Evolutionary conservation across 2,329 filamentous ascomycete genomes (phyloP), one percentile per base, ranked within the genome.

Genomic region (Sporothrix globosa): DNA sequence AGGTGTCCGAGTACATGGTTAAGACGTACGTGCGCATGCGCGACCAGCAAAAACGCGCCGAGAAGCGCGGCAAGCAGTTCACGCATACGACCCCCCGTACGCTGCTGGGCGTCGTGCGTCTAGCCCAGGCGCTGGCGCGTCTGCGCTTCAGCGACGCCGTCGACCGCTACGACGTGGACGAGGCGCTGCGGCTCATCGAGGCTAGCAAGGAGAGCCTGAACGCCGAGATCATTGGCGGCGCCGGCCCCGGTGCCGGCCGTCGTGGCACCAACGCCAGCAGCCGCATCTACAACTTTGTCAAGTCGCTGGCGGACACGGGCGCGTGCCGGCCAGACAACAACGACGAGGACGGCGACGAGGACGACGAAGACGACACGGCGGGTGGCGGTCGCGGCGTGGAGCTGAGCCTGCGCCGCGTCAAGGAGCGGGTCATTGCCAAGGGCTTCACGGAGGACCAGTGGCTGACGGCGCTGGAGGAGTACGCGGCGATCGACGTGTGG

Each of bases 381-480:
- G 63, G 30, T 4, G 34, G 53, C 52, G 54, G 67, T 27, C 44
- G 58, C 48, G 84, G 85, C 19, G 79, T 86, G 24, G 94, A 97
- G 80, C 82, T 99, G 76, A 96, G 91, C 80, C 87, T 99, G 83
- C 88, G 91, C 75, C 91, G 93, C 81, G 92, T 99, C 72, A 88
- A 94, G 79, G 94, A 97, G 81, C 84, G 96, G 74, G 93, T 99
- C 41, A 86, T 98, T 76, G 96, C 94, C 68, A 97, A 97, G 86
- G 96, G 96, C 2, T 99, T 97, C 80, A 99, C 95, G 0, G 91
- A 93, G 74, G 93, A 98, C 80, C 94, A 99, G 80, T 93, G 97
- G 82, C 86, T 92, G 77, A 87, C 87, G 75, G 91, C 94, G 24
- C 85, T 99, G 78, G 91, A 97, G 73, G 95, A 97, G 83, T 98